Percentiles rank a stretch among this genome's conserved stretches.
Evolutionary conservation across 2,329 filamentous ascomycete species (phyloP).

Genomic region (Diaporthe sp.): DNA sequence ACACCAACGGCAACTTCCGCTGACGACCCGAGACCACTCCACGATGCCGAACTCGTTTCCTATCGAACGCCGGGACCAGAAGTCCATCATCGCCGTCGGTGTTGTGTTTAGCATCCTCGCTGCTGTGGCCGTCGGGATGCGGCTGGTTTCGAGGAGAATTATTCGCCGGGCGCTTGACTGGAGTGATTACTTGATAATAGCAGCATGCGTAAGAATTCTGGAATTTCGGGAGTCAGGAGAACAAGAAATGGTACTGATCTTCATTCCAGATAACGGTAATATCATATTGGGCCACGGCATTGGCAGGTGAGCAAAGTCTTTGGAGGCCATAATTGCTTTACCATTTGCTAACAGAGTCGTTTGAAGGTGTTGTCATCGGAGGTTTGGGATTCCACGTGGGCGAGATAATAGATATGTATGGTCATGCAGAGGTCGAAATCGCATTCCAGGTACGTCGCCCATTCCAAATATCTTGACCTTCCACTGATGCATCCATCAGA

Average conservation of each 20-base stretch:
- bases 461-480: too few relatives aligned
- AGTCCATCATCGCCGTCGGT: conserved; percentile 19
- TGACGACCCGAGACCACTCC: not conserved
- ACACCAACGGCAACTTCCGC: conserved; percentile 8
- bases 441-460: conserved; percentile 28
- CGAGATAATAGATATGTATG: conserved; percentile 25
- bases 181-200: conserved; percentile 21
- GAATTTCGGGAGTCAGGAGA: accelerated
- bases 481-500: too few relatives aligned
- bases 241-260: not conserved
- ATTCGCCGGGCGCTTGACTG: conserved; percentile 9
- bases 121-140: conserved; percentile 17
- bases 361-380: conserved; percentile 9
- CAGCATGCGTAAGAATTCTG: not conserved
- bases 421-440: conserved; percentile 8
- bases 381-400: conserved; percentile 12
- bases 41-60: conserved; percentile 31
- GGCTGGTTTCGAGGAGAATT: conserved; percentile 22
- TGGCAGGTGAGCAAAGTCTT: conserved; percentile 27
- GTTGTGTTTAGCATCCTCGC: conserved; percentile 15
- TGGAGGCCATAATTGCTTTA: too few relatives aligned
- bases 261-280: not conserved
- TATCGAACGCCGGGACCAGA: conserved; percentile 17
- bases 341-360: not conserved
- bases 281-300: conserved; percentile 26